Base-by-base conservation (phyloP, 805 yeast species). In the Lachancea sp. region DNA sequence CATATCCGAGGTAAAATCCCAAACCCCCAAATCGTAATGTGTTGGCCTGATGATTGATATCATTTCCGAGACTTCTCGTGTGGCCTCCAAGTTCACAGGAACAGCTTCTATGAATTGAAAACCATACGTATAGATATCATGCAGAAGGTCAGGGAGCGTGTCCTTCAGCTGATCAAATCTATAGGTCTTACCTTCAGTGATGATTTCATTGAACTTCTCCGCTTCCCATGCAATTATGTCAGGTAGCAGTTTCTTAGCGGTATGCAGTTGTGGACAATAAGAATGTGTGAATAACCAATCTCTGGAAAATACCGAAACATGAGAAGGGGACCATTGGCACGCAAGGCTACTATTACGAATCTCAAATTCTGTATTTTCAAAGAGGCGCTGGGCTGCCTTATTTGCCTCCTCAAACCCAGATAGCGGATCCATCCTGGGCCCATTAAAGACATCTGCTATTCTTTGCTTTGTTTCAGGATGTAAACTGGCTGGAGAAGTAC, bases 1-100 rank as follows among this genome's bases (percentile, higher is more conserved):
- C 51, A 80, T 63, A 51, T 80, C 83, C 4, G 83, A 70, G 8
- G 87, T 80, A 58, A 81, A 80, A 54, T 79, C 85, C 86, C 87
- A 81, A 61, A 81, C 80, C 1, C 83, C 86, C 13, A 36, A 19
- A n/a, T 86, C 87, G 49, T 81, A 80, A 54, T 80, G 88, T 2
- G 88, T 80, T 19, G 78, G 78, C 30, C 83, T 65, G 36, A 79
- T 72, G 54, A 75, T 78, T 41, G 78, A 69, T 46, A 80, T 70
- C 48, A 74, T 61, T 47, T 77, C 76, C 41, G 78, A 71, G 44
- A 80, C 65, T 45, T 62, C 60, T 50, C 79, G 71, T 2, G 88
- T 80, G 16, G 67, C 79, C 47, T 73, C 75, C 1, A 83, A 75
- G 12, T 68, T 65, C 4, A 68, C 75, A 1, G 86, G 87, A 16